Percentiles rank a stretch among this genome's conserved stretches.
Conservation (phyloP, 2,329 filamentous ascomycete species). For the Fusarium neocosmosporiellum region DNA sequence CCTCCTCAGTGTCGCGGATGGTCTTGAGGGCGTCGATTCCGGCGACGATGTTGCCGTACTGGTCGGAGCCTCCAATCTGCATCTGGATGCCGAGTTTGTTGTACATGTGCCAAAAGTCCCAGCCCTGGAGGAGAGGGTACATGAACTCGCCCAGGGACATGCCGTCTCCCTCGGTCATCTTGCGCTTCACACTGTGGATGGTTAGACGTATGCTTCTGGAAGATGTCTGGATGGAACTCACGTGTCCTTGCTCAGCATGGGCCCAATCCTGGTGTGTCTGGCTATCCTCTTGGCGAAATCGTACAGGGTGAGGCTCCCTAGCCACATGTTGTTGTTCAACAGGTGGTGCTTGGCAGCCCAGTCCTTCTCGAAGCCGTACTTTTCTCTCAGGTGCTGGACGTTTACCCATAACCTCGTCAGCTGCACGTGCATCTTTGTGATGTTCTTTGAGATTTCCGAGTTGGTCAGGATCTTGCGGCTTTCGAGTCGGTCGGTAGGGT, state of each 20-base stretch:
- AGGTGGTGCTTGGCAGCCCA: slow-evolving; percentile 76
- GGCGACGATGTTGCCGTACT: slow-evolving; percentile 94
- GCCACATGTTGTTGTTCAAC: slow-evolving; percentile 87
- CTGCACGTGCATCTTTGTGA: slow-evolving; percentile 76
- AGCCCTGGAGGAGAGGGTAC: slow-evolving; percentile 93
- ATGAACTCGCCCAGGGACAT: slow-evolving; percentile 95
- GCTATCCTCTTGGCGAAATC: slow-evolving; percentile 83
- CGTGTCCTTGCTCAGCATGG: slow-evolving; percentile 91
- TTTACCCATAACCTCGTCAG: slow-evolving; percentile 79
- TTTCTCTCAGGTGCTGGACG: slow-evolving; percentile 72
- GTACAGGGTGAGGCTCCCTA: slow-evolving; percentile 75
- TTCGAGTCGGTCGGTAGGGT: slow-evolving; percentile 77
- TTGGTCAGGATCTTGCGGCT: slow-evolving; percentile 66
- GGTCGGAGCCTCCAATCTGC: slow-evolving; percentile 94
- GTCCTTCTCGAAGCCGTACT: slow-evolving; percentile 71
- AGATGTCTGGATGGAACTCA: slow-evolving; percentile 57
- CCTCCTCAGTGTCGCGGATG: slow-evolving; percentile 69
- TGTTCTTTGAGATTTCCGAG: slow-evolving; percentile 69
- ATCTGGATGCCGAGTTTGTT: slow-evolving; percentile 74
- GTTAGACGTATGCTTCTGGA: slow-evolving; percentile 31
- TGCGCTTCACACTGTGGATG: slow-evolving; percentile 73
- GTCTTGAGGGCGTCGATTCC: slow-evolving; percentile 88
- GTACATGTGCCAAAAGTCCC: slow-evolving; percentile 96
- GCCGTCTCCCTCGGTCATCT: slow-evolving; percentile 86
- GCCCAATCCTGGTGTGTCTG: slow-evolving; percentile 78